Evolutionary conservation across 768 basidiomycete genomes (phyloP).

Genomic region (Clathrus columnatus): DNA sequence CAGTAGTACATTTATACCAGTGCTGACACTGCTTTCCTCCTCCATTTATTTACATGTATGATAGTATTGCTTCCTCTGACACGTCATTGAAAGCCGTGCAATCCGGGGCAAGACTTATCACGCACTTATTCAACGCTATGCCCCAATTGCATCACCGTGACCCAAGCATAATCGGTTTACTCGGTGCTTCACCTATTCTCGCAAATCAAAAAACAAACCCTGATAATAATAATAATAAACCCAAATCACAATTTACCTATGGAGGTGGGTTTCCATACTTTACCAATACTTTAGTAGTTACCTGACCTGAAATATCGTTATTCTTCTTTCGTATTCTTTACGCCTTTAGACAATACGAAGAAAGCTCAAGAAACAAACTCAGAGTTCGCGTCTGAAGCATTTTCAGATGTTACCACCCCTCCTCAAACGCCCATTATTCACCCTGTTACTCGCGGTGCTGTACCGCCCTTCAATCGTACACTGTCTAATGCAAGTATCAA

Average conservation of each 20-base stretch:
- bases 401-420: constrained; percentile 49
- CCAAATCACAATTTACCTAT: background rate
- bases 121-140: constrained; percentile 93
- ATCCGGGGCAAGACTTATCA: constrained; percentile 75
- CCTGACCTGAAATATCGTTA: too few species aligned
- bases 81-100: constrained; percentile 62
- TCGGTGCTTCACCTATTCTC: constrained; percentile 67
- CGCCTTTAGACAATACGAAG: background rate
- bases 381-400: constrained; percentile 43
- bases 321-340: background rate
- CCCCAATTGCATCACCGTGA: constrained; percentile 84
- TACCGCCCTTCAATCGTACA: background rate
- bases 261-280: background rate
- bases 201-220: constrained; percentile 24
- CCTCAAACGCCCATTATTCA: constrained; percentile 37
- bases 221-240: background rate
- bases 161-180: constrained; percentile 82
- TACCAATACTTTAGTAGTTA: too few species aligned
- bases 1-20: background rate
- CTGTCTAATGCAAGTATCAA: background rate
- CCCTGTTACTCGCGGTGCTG: background rate
- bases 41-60: background rate
- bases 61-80: constrained; percentile 68
- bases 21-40: constrained; percentile 9
- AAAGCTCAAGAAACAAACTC: background rate